Conservation (phyloP, 2,329 filamentous ascomycete species). For the Xylaria arbuscula region DNA sequence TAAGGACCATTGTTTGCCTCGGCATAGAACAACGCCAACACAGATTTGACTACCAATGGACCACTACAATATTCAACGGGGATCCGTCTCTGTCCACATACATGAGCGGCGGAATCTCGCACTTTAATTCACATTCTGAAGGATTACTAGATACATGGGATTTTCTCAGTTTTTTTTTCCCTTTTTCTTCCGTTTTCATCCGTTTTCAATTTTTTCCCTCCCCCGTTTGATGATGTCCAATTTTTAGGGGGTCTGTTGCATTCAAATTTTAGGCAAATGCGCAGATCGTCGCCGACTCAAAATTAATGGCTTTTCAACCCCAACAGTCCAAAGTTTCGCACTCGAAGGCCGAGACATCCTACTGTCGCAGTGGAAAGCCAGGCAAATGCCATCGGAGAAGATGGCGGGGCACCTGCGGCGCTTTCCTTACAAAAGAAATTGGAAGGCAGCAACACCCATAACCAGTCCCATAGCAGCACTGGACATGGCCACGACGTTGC, state of each 20-base stretch:
- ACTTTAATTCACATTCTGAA: too few species aligned
- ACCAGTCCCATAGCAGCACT: not conserved
- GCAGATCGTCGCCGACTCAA: not conserved
- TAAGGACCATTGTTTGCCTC: constrained; percentile 13
- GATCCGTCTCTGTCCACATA: not conserved
- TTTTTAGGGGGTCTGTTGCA: too few species aligned
- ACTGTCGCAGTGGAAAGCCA: not conserved
- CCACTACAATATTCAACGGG: not conserved
- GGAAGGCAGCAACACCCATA: not conserved
- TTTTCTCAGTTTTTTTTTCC: too few species aligned
- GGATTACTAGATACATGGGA: too few species aligned
- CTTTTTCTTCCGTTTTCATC: not conserved
- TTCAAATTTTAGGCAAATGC: not conserved
- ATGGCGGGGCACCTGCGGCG: too few species aligned
- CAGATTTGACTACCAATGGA: not conserved
- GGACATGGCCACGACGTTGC: not conserved
- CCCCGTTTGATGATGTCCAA: not conserved
- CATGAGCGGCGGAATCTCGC: not conserved
- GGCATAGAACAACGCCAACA: not conserved
- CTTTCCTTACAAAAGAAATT: constrained; percentile 9
- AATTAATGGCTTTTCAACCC: not conserved
- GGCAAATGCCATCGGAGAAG: not conserved
- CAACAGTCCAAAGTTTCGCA: not conserved
- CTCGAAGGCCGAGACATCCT: not conserved
- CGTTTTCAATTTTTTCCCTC: not conserved